phyloP scores from a whole-genome alignment of 768 basidiomycete species.

The Filobasidium wieringae region DNA sequence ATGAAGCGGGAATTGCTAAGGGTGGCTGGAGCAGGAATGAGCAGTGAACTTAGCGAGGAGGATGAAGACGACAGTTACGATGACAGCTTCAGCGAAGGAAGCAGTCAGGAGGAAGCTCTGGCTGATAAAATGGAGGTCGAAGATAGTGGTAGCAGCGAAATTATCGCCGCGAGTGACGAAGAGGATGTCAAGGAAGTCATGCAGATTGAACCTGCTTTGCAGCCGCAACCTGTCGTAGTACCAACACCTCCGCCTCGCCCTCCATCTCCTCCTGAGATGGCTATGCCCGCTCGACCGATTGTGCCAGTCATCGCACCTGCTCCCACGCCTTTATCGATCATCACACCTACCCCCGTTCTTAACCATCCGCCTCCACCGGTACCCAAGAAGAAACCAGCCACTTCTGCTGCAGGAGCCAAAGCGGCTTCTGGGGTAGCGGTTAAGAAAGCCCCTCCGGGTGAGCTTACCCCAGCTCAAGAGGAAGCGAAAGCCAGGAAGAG shows the following conservation, averaged over 20 bases:
- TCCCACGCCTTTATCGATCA: background rate
- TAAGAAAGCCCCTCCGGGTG: no score
- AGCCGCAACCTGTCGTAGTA: background rate
- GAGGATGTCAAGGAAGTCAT: background rate
- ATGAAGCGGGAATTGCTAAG: background rate
- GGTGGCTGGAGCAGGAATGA: background rate
- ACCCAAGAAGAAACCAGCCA: background rate
- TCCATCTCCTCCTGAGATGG: background rate
- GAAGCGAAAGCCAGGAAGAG: conserved; percentile 18
- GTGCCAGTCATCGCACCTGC: background rate
- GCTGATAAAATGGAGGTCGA: conserved; percentile 6
- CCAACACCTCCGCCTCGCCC: background rate
- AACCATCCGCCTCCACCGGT: background rate
- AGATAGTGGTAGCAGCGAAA: background rate
- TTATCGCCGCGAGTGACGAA: background rate
- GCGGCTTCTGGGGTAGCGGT: background rate
- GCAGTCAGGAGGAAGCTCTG: conserved; percentile 7
- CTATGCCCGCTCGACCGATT: background rate
- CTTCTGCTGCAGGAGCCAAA: background rate
- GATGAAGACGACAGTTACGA: conserved; percentile 7
- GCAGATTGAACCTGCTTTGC: background rate
- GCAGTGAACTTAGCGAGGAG: conserved; percentile 1
- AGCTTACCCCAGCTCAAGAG: conserved; percentile 20
- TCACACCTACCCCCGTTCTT: no score
- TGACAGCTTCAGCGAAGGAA: conserved; percentile 10